These are phyloP conservation scores for Cercospora sp. DNA, from an alignment of 2,329 filamentous ascomycete species.

Conservation along the genomic window DNA sequence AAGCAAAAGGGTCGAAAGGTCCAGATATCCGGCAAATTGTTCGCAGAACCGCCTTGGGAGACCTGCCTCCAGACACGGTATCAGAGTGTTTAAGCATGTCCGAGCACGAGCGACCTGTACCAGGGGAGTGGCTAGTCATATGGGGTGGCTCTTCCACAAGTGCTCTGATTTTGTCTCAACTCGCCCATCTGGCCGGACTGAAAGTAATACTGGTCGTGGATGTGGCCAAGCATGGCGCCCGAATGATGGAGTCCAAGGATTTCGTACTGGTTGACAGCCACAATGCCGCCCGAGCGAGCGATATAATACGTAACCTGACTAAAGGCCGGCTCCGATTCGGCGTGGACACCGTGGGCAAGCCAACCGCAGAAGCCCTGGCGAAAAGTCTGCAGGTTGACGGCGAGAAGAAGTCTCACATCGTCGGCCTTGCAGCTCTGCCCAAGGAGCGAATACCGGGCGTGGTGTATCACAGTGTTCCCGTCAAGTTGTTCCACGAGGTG, in stretches of 20 bases:
- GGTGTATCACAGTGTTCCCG: conserved; percentile 64
- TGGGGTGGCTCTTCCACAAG: conserved; percentile 49
- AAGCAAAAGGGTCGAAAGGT: conserved; percentile 7
- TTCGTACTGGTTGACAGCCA: conserved; percentile 26
- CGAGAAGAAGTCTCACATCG: conserved; percentile 48
- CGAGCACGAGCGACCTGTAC: conserved; percentile 16
- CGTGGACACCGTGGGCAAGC: conserved; percentile 27
- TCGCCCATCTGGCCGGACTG: conserved; percentile 40
- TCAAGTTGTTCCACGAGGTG: conserved; percentile 69
- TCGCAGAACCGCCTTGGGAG: conserved; percentile 43
- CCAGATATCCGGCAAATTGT: conserved; percentile 24
- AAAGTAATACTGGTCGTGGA: conserved; percentile 54
- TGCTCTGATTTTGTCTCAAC: conserved; percentile 46
- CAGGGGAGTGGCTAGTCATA: conserved; percentile 35
- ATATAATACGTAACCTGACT: conserved; percentile 22
- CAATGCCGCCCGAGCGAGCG: conserved; percentile 17
- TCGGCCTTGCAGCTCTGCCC: conserved; percentile 66
- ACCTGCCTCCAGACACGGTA: conserved; percentile 20
- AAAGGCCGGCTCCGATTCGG: conserved; percentile 19
- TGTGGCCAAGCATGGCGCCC: conserved; percentile 26
- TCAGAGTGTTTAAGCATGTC: conserved; percentile 37
- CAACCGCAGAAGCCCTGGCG: conserved; percentile 20
- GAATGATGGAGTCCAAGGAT: conserved; percentile 22
- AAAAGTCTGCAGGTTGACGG: conserved; percentile 12
- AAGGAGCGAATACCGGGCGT: conserved; percentile 53